phyloP scores from a whole-genome alignment of 2,329 filamentous ascomycete genomes.

The Fusarium nisikadoi region DNA sequence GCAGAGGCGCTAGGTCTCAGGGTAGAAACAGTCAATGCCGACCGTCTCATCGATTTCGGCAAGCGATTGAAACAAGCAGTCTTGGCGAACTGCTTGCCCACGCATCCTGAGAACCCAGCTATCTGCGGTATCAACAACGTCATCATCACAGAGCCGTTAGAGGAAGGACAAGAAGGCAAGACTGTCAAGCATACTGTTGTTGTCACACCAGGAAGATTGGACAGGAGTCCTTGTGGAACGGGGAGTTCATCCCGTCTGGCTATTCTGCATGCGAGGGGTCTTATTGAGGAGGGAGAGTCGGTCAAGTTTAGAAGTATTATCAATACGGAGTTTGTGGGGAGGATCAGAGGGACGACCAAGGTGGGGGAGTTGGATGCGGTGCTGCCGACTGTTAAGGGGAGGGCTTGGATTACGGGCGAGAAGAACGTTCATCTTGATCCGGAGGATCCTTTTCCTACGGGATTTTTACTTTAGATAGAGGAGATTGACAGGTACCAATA shows the following conservation, averaged over 20 bases:
- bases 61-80: conserved; percentile 56
- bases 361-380: conserved; percentile 14
- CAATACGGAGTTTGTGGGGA: conserved; percentile 18
- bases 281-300: conserved; percentile 6
- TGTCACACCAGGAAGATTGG: conserved; percentile 2
- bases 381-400: conserved; percentile 1
- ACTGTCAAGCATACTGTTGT: conserved; percentile 10
- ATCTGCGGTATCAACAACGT: conserved; percentile 56
- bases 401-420: conserved; percentile 21
- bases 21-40: conserved; percentile 20
- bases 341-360: not conserved
- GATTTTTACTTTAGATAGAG: not conserved
- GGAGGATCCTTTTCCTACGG: conserved; percentile 8
- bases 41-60: conserved; percentile 41
- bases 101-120: conserved; percentile 54
- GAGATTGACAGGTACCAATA: rapidly evolving
- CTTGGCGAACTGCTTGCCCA: conserved; percentile 47
- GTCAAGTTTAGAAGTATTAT: conserved; percentile 17
- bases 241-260: conserved; percentile 12
- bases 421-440: conserved; percentile 22
- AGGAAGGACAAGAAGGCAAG: conserved; percentile 7
- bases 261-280: not conserved
- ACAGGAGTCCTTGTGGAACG: conserved; percentile 15
- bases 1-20: conserved; percentile 9
- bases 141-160: conserved; percentile 47